phyloP scores from a whole-genome alignment of 768 basidiomycete species.

The Leucocoprinus leucothites region DNA sequence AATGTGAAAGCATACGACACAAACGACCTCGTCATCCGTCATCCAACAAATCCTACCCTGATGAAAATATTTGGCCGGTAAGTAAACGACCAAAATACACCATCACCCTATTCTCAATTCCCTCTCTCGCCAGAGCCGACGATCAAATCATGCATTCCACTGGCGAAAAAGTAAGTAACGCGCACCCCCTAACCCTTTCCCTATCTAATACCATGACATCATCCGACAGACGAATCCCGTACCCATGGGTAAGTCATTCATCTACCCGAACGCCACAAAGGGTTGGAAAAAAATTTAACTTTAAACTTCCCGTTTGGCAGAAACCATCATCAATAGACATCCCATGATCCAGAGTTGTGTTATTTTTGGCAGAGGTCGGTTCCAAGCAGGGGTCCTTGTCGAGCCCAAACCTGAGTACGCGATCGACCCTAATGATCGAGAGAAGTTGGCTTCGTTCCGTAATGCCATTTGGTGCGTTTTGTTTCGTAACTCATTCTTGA shows the following conservation, averaged over 20 bases:
- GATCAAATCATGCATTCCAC: conserved; percentile 43
- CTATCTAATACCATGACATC: not conserved
- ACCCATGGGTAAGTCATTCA: conserved; percentile 26
- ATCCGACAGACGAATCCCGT: conserved; percentile 30
- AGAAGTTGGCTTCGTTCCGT: not conserved
- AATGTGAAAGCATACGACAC: conserved; percentile 32
- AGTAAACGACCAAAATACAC: not conserved
- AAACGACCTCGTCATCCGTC: conserved; percentile 35
- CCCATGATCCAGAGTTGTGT: conserved; percentile 26
- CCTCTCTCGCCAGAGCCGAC: conserved; percentile 20
- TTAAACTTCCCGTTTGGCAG: conserved; percentile 19
- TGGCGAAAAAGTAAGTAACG: conserved; percentile 33
- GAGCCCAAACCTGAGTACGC: conserved; percentile 18
- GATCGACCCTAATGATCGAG: not conserved
- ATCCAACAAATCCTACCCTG: conserved; percentile 32
- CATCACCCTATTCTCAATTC: no score
- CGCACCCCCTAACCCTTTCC: not conserved
- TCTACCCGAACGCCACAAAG: no score
- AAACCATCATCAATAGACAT: conserved; percentile 31
- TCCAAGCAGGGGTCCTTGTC: conserved; percentile 35
- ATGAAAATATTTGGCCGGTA: conserved; percentile 37
- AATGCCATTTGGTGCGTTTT: conserved; percentile 11
- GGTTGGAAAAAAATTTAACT: no score
- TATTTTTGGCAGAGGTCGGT: conserved; percentile 36
- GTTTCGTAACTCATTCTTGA: not conserved